Evolutionary conservation across 257 asterid species (phyloP).

Genomic region (Solanum ahanhuiri): DNA sequence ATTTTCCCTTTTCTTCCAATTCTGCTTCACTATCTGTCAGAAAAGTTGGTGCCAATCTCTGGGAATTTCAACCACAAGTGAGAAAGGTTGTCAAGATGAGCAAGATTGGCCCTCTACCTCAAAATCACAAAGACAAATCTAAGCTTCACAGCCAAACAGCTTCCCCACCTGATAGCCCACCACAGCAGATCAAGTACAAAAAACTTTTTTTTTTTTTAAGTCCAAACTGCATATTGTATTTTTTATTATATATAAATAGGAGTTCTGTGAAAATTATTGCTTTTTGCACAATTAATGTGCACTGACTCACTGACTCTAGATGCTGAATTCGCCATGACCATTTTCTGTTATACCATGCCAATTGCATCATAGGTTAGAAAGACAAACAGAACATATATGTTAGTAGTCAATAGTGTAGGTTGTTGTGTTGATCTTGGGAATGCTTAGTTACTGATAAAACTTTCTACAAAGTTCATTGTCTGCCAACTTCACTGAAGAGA

Average conservation of each 20-base stretch:
- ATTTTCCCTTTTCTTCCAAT: slow-evolving; percentile 26
- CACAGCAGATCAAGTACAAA: slow-evolving; percentile 21
- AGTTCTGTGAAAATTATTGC: neutral
- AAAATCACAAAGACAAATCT: slow-evolving; percentile 12
- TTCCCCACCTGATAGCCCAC: slow-evolving; percentile 9
- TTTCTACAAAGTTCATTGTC: neutral
- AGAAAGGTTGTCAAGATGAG: slow-evolving; percentile 14
- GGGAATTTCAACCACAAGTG: slow-evolving; percentile 53
- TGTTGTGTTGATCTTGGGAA: neutral
- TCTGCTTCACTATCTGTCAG: slow-evolving; percentile 51
- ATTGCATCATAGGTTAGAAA: too few species aligned
- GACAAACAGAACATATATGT: neutral
- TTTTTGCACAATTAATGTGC: neutral
- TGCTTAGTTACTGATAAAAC: neutral
- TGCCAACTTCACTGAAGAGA: neutral
- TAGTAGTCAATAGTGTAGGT: neutral
- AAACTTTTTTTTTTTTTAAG: neutral
- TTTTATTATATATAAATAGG: neutral
- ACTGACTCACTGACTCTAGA: neutral
- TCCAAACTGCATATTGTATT: neutral
- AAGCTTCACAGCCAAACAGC: slow-evolving; percentile 4
- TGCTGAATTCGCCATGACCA: neutral
- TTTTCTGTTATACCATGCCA: too few species aligned
- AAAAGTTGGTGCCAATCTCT: slow-evolving; percentile 70
- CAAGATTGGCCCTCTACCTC: slow-evolving; percentile 11